Conservation (phyloP, 768 basidiomycete species). For the Leccinum boreale region DNA sequence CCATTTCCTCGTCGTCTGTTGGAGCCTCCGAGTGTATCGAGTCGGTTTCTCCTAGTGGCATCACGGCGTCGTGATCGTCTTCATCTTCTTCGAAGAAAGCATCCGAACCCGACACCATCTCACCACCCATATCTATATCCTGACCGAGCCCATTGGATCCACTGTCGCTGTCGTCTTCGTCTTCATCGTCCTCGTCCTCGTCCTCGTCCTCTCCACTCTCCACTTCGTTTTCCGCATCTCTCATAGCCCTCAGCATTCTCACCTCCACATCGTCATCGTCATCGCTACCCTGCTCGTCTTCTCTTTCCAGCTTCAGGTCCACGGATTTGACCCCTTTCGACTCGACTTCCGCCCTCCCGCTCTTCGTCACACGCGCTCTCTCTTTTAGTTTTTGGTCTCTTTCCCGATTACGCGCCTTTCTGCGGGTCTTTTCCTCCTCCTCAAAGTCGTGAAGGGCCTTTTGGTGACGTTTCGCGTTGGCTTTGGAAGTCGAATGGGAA, state of each 20-base stretch:
- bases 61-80: constrained; percentile 13
- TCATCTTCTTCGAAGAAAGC: constrained; percentile 13
- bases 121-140: constrained; percentile 3
- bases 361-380: constrained; percentile 32
- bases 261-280: constrained; percentile 19
- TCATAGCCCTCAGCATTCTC: constrained; percentile 30
- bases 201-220: constrained; percentile 12
- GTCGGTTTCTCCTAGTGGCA: constrained; percentile 7
- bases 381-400: constrained; percentile 50
- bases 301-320: constrained; percentile 7
- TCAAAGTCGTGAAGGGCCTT: constrained; percentile 37
- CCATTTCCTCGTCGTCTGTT: constrained; percentile 20
- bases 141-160: constrained; percentile 9
- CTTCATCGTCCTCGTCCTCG: constrained; percentile 17
- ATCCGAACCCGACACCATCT: constrained; percentile 12
- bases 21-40: constrained; percentile 11
- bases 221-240: constrained; percentile 24
- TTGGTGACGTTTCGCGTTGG: constrained; percentile 35
- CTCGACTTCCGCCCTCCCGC: constrained; percentile 7
- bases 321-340: constrained; percentile 12
- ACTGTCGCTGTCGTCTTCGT: not conserved
- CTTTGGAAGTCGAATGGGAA: constrained; percentile 46
- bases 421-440: constrained; percentile 37
- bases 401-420: constrained; percentile 44
- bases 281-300: constrained; percentile 24